Percentiles rank a stretch among this genome's conserved stretches.
phyloP scores from a whole-genome alignment of 257 asterid species.

The Ilex aquifolium region DNA sequence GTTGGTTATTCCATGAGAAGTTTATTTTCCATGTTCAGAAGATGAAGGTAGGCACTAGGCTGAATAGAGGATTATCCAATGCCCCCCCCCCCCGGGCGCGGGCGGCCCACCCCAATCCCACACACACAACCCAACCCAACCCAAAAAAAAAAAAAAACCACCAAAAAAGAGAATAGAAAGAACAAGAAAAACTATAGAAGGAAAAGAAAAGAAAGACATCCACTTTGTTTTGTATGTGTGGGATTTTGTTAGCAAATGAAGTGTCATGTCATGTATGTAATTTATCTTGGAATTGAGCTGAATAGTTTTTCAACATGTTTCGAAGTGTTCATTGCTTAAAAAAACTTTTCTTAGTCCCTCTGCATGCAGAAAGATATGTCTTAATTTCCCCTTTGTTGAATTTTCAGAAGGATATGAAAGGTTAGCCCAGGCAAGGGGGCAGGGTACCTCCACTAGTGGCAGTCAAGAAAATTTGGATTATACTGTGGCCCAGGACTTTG shows the following conservation, averaged over 20 bases:
- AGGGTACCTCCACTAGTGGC: slow-evolving; percentile 24
- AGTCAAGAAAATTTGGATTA: slow-evolving; percentile 24
- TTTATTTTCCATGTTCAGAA: neutral
- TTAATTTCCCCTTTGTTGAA: slow-evolving; percentile 3
- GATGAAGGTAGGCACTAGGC: neutral
- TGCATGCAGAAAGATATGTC: too few relatives aligned
- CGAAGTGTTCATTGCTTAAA: too few relatives aligned
- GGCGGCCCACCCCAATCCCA: too few relatives aligned
- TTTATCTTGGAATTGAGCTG: neutral
- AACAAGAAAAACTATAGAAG: too few relatives aligned
- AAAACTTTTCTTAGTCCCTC: too few relatives aligned
- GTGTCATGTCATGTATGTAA: too few relatives aligned
- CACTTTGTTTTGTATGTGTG: neutral
- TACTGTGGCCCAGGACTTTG: neutral
- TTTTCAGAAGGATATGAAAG: slow-evolving; percentile 83
- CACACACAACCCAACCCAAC: too few relatives aligned
- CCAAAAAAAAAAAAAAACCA: too few relatives aligned
- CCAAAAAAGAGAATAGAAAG: neutral
- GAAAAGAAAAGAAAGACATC: too few relatives aligned
- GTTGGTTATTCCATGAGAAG: neutral
- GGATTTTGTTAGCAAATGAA: neutral
- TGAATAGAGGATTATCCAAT: neutral
- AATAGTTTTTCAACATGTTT: too few relatives aligned
- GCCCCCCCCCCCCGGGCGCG: neutral
- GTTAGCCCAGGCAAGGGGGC: slow-evolving; percentile 50